Evolutionary conservation across 2,329 filamentous ascomycete species (phyloP), one percentile per base, ranked within the genome.

Genomic region (Myrmaecium sp.): DNA sequence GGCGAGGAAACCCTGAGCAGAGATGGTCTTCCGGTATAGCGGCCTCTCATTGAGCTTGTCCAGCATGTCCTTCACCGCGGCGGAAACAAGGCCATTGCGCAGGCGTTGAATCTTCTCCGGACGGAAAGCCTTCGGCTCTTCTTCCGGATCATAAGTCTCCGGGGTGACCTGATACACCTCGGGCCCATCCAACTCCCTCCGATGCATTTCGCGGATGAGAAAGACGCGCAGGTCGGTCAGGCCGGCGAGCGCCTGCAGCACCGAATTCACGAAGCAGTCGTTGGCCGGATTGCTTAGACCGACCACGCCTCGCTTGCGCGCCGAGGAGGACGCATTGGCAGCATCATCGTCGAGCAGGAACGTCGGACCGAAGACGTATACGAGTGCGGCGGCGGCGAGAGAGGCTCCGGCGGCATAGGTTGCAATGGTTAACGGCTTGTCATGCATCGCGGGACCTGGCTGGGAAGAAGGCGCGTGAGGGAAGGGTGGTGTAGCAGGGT

Each of bases 341-440:
- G 74, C 66, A 30, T 89, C 78, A 46, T 75, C 73, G 55, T 98
- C 86, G 50, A 95, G 75, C 42, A 92, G 80, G 54, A 86, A 95
- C 27, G 84, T 95, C n/a, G 89, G 89, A 6, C 77, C 83, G 55
- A 98, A 95, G 41, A 95, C 86, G 55, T 95, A 98, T 49, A 95
- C 80, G 31, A 95, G 69, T 17, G 89, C 86, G 35, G 92, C 80
- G 34, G 89, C 89, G 30, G 89, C 89, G 35, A 98, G 75, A 29
- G 84, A 93, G 33, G 86, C 89, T 41, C 86, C 86, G 32, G 86
- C 89, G 44, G 89, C 89, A 56, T 98, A 98, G 23, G 81, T 82
- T 41, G 82, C 81, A 42, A 89, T 76, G 5, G 76, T 83, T 32
- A 81, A 65, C 29, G 74, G 73, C 59, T 77, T 83, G 48, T 89